phyloP scores from a whole-genome alignment of 2,329 filamentous ascomycete species.

The Diaporthe helianthi region DNA sequence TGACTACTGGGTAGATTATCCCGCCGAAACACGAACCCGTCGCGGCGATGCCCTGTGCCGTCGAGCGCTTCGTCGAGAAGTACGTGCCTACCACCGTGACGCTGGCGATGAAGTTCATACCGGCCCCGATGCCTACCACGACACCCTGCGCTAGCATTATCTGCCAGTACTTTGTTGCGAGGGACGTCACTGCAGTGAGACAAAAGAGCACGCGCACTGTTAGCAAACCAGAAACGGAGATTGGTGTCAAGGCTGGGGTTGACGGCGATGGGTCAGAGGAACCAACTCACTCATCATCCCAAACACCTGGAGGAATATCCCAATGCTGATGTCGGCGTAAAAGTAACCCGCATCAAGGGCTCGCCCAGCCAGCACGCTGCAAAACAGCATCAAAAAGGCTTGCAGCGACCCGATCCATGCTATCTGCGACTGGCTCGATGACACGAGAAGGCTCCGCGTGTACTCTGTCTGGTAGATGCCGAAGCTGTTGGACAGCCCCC shows the following conservation, averaged over 20 bases:
- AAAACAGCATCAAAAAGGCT: slow-evolving; percentile 52
- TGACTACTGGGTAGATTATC: slow-evolving; percentile 45
- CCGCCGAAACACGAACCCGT: slow-evolving; percentile 35
- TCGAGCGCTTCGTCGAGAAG: slow-evolving; percentile 41
- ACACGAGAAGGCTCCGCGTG: slow-evolving; percentile 46
- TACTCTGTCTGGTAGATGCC: slow-evolving; percentile 66
- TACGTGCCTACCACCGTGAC: slow-evolving; percentile 45
- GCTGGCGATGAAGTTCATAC: slow-evolving; percentile 49
- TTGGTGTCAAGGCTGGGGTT: too few species aligned
- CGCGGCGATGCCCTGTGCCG: slow-evolving; percentile 46
- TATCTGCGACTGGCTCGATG: slow-evolving; percentile 44
- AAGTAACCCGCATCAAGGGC: slow-evolving; percentile 57
- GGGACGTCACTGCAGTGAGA: slow-evolving; percentile 53
- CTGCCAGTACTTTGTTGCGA: slow-evolving; percentile 51
- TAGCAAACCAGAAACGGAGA: neutral
- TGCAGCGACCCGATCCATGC: slow-evolving; percentile 58
- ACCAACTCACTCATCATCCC: neutral
- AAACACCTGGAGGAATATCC: slow-evolving; percentile 37
- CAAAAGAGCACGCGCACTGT: slow-evolving; percentile 43
- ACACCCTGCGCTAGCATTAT: slow-evolving; percentile 53
- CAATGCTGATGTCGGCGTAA: slow-evolving; percentile 47
- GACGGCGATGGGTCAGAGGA: too few species aligned
- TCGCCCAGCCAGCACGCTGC: slow-evolving; percentile 52
- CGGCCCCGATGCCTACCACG: slow-evolving; percentile 53
- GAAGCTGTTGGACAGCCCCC: slow-evolving; percentile 53